These are phyloP conservation scores for Malassezia pachydermatis DNA, from an alignment of 1,284 basidiomycete genomes.

Conservation along the genomic window DNA sequence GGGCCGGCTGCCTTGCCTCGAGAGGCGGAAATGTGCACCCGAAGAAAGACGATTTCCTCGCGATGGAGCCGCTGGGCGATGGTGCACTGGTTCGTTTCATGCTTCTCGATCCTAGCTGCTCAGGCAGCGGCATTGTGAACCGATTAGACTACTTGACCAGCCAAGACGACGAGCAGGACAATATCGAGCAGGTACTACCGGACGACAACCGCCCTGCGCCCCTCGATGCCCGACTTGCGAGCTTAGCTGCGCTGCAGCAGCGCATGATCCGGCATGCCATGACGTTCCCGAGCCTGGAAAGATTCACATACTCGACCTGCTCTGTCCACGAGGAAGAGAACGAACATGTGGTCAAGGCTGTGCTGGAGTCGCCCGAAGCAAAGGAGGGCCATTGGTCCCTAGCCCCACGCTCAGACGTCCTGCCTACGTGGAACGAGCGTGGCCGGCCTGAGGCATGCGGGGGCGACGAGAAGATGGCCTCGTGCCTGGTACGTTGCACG, in stretches of 20 bases:
- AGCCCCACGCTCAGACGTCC: conserved; percentile 21
- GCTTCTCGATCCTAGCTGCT: conserved; percentile 41
- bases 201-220: conserved; percentile 9
- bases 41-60: conserved; percentile 31
- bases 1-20: conserved; percentile 14
- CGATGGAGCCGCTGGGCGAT: conserved; percentile 20
- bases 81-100: conserved; percentile 26
- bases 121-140: conserved; percentile 40
- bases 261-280: conserved; percentile 89
- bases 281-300: conserved; percentile 61
- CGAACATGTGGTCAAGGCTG: conserved; percentile 63
- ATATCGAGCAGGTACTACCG: conserved; percentile 8
- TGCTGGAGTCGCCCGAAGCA: conserved; percentile 26
- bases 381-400: conserved; percentile 24
- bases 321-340: conserved; percentile 84
- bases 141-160: conserved; percentile 31
- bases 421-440: conserved; percentile 33
- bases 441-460: conserved; percentile 23
- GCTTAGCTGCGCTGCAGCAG: conserved; percentile 55
- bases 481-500: conserved; percentile 25
- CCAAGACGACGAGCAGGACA: conserved; percentile 18
- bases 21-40: conserved; percentile 23
- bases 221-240: conserved; percentile 11
- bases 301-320: conserved; percentile 92
- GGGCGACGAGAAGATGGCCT: conserved; percentile 14